These are phyloP conservation scores for Casaregolazyma suthepensis DNA, from an alignment of 1,139 yeast genomes.

Conservation along the genomic window DNA sequence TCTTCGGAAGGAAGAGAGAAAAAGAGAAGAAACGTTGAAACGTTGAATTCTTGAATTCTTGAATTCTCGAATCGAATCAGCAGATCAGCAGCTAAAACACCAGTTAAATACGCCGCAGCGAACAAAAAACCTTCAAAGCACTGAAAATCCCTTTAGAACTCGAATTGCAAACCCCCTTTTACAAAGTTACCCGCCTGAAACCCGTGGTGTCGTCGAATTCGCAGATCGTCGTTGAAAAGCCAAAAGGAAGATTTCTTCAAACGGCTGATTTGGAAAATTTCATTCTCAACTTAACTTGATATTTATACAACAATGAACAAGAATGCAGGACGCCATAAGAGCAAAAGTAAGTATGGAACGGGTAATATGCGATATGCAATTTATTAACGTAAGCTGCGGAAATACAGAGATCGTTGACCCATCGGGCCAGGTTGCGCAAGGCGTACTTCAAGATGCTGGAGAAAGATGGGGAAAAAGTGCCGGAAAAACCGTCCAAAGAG, in stretches of 20 bases:
- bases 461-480: conserved; percentile 39
- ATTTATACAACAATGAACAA: neutral
- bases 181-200: neutral
- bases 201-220: neutral
- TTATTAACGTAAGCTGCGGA: conserved; percentile 33
- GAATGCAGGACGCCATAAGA: neutral
- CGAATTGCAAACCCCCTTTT: neutral
- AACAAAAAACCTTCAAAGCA: neutral
- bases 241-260: neutral
- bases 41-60: neutral
- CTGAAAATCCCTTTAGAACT: neutral
- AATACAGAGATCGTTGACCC: conserved; percentile 69
- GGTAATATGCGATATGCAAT: neutral
- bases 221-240: neutral
- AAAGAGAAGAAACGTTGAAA: neutral
- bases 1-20: neutral
- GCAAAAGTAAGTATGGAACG: conserved; percentile 3
- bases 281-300: neutral
- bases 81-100: neutral
- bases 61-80: neutral
- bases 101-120: neutral
- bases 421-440: conserved; percentile 77
- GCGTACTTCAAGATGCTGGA: conserved; percentile 76
- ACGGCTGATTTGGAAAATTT: neutral
- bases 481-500: conserved; percentile 31